Percentiles rank a stretch among this genome's conserved stretches.
phyloP scores from a whole-genome alignment of 768 basidiomycete genomes.

The Scleroderma citrinum region DNA sequence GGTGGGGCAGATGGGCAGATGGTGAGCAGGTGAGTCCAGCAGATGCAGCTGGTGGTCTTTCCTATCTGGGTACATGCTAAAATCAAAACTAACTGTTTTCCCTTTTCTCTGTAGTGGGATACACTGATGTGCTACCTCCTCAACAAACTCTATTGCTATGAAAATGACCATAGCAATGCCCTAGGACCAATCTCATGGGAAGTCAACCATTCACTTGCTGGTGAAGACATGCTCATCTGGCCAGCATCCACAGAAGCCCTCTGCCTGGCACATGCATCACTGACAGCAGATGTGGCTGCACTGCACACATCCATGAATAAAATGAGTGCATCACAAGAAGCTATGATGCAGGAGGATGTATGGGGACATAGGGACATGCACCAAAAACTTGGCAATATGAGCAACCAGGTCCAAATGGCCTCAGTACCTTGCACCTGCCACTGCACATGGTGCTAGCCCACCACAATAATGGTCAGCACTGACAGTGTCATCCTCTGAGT shows the following conservation, averaged over 20 bases:
- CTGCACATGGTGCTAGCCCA: too few relatives aligned
- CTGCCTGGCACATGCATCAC: too few relatives aligned
- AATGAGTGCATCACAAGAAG: background rate
- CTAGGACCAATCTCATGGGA: background rate
- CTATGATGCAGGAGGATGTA: background rate
- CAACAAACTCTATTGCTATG: constrained; percentile 21
- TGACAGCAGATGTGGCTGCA: background rate
- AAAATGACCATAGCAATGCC: constrained; percentile 18
- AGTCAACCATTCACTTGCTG: background rate
- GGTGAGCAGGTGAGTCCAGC: constrained; percentile 28
- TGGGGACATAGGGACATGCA: too few relatives aligned
- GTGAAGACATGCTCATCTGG: background rate
- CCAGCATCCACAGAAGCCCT: background rate
- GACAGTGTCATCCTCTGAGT: background rate
- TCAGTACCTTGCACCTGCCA: background rate
- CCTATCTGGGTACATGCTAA: background rate
- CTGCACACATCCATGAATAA: background rate
- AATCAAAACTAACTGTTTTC: background rate
- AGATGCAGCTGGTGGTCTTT: background rate
- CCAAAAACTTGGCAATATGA: background rate
- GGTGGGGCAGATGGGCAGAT: constrained; percentile 41
- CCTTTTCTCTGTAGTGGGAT: background rate
- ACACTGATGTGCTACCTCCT: constrained; percentile 19
- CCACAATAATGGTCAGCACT: too few relatives aligned
- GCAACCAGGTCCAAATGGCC: background rate